Conservation (phyloP, 2,329 filamentous ascomycete genomes). For the Paracorniculantispora psalliotae region DNA sequence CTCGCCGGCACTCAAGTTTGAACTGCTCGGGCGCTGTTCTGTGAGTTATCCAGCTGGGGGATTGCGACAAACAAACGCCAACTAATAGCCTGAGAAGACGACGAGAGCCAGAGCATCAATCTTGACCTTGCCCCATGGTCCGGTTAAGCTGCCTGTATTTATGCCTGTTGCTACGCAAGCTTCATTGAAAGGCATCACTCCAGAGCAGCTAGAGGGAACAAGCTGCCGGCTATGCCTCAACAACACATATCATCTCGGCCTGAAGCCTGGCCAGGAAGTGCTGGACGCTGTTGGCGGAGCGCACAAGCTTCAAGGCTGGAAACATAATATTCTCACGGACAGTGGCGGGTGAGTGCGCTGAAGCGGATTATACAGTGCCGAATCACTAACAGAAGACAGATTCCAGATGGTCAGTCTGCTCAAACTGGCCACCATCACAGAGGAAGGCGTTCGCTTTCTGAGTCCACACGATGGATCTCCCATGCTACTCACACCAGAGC, state of each 20-base stretch:
- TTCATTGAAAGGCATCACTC: constrained; percentile 89
- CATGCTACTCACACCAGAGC: constrained; percentile 96
- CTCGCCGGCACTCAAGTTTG: constrained; percentile 68
- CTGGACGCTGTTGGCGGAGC: constrained; percentile 85
- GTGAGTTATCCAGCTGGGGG: constrained; percentile 45
- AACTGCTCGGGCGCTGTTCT: constrained; percentile 73
- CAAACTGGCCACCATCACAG: constrained; percentile 87
- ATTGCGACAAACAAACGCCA: neutral
- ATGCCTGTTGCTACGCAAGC: constrained; percentile 99
- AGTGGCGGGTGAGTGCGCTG: constrained; percentile 55
- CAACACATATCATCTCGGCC: constrained; percentile 94
- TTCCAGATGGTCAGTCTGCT: constrained; percentile 99
- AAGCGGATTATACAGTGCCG: constrained; percentile 16
- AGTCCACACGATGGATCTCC: constrained; percentile 91
- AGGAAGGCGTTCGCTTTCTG: constrained; percentile 93
- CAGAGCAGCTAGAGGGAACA: constrained; percentile 84
- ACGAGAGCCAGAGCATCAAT: constrained; percentile 89
- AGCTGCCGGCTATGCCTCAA: constrained; percentile 89
- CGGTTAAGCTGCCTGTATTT: constrained; percentile 86
- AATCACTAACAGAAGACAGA: constrained; percentile 40
- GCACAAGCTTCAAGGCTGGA: constrained; percentile 92
- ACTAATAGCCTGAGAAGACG: constrained; percentile 51
- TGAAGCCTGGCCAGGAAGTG: constrained; percentile 89
- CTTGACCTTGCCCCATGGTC: constrained; percentile 84
- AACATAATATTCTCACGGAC: constrained; percentile 87